phyloP scores from a whole-genome alignment of 2,329 filamentous ascomycete genomes.

The Stemphylium lycopersici region DNA sequence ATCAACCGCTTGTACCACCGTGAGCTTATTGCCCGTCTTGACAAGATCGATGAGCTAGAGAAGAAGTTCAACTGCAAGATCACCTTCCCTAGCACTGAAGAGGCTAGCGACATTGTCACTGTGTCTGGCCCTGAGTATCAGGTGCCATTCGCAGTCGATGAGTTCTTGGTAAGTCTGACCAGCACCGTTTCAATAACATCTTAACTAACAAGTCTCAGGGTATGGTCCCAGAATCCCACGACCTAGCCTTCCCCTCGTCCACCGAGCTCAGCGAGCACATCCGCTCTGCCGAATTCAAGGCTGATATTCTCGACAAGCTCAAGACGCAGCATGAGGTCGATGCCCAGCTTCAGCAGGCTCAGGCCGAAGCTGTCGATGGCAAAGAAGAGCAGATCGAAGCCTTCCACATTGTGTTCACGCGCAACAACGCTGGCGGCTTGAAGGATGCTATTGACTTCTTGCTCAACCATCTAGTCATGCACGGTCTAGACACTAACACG shows the following conservation, averaged over 20 bases:
- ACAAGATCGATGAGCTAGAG: conserved; percentile 91
- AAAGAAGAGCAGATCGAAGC: conserved; percentile 54
- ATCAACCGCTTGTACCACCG: conserved; percentile 96
- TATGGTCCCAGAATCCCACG: conserved; percentile 97
- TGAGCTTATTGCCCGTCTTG: conserved; percentile 85
- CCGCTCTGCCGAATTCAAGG: conserved; percentile 78
- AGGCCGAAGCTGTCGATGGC: conserved; percentile 49
- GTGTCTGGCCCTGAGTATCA: conserved; percentile 98
- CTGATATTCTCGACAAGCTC: conserved; percentile 81
- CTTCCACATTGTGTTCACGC: conserved; percentile 72
- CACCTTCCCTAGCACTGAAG: conserved; percentile 95
- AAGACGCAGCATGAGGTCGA: conserved; percentile 93
- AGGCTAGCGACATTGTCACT: conserved; percentile 93
- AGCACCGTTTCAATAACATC: background rate
- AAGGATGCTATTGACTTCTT: conserved; percentile 97
- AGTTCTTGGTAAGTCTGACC: conserved; percentile 70
- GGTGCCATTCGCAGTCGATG: conserved; percentile 94
- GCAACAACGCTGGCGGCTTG: conserved; percentile 94
- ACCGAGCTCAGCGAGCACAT: conserved; percentile 80
- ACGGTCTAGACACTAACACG: conserved; percentile 80
- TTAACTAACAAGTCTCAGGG: conserved; percentile 63
- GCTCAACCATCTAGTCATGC: conserved; percentile 81
- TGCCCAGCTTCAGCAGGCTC: conserved; percentile 68
- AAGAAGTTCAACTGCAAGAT: conserved; percentile 99
- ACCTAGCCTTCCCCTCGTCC: conserved; percentile 81